Evolutionary conservation across 768 basidiomycete genomes (phyloP).

Genomic region (Antrodiella citrinella): DNA sequence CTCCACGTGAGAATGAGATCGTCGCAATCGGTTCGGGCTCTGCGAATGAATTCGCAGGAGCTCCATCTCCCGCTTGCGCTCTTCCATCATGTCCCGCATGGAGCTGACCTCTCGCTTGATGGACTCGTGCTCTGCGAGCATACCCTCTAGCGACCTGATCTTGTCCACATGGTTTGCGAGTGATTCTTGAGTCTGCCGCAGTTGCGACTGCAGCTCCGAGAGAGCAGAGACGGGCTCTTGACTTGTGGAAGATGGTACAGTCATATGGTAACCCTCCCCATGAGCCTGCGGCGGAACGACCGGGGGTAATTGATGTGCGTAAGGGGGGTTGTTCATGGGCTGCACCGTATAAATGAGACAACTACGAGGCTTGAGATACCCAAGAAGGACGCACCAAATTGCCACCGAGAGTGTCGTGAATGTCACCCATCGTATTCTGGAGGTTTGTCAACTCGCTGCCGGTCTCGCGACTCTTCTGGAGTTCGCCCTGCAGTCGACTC

Average conservation of each 20-base stretch:
- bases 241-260: conserved; percentile 18
- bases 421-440: conserved; percentile 77
- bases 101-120: conserved; percentile 71
- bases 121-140: conserved; percentile 77
- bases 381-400: conserved; percentile 59
- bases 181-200: conserved; percentile 75
- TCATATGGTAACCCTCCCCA: conserved; percentile 3
- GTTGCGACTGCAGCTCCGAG: conserved; percentile 69
- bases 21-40: conserved; percentile 14
- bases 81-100: conserved; percentile 67
- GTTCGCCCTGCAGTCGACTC: conserved; percentile 80
- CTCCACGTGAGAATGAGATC: conserved; percentile 12
- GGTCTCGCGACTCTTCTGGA: conserved; percentile 94
- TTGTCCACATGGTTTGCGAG: conserved; percentile 75
- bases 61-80: conserved; percentile 45
- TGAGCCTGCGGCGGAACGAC: conserved; percentile 31
- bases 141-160: conserved; percentile 73
- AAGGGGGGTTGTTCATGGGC: conserved; percentile 56
- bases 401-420: conserved; percentile 86
- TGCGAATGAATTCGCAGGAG: conserved; percentile 22
- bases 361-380: neutral
- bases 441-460: conserved; percentile 77
- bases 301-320: conserved; percentile 58
- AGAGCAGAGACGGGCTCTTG: conserved; percentile 29
- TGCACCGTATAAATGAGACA: too few relatives aligned